Evolutionary conservation across 2,329 filamentous ascomycete genomes (phyloP).

Genomic region (Aspergillus ochraceoroseus): DNA sequence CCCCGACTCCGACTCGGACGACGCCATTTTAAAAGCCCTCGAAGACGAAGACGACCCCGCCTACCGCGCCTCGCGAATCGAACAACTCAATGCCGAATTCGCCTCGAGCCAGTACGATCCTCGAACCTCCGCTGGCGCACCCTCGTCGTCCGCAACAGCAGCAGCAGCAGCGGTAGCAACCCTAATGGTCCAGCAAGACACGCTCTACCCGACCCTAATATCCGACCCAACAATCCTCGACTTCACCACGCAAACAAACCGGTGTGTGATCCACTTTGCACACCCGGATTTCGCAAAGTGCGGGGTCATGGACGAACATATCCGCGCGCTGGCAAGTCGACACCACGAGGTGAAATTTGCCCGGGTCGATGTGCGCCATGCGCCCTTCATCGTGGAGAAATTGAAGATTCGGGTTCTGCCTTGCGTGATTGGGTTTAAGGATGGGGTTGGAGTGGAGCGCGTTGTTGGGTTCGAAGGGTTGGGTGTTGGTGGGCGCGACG

Average conservation of each 20-base stretch:
- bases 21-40: conserved; percentile 56
- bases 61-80: conserved; percentile 55
- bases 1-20: conserved; percentile 36
- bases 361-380: conserved; percentile 44
- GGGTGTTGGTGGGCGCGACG: conserved; percentile 36
- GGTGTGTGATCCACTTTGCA: conserved; percentile 60
- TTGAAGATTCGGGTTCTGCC: conserved; percentile 45
- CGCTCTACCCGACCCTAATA: conserved; percentile 36
- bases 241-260: conserved; percentile 55
- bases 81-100: conserved; percentile 57
- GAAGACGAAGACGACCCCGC: conserved; percentile 50
- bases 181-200: too few relatives aligned
- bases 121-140: too few relatives aligned
- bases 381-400: conserved; percentile 47
- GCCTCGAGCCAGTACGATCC: conserved; percentile 37
- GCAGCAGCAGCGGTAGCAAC: too few relatives aligned
- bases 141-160: too few relatives aligned
- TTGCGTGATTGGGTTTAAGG: conserved; percentile 48
- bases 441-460: conserved; percentile 43
- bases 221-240: conserved; percentile 56
- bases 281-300: conserved; percentile 61
- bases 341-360: conserved; percentile 45
- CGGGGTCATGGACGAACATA: conserved; percentile 57
- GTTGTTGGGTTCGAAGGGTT: conserved; percentile 48
- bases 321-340: conserved; percentile 43